phyloP scores from a whole-genome alignment of 2,329 filamentous ascomycete species.

The Talaromyces piceae region DNA sequence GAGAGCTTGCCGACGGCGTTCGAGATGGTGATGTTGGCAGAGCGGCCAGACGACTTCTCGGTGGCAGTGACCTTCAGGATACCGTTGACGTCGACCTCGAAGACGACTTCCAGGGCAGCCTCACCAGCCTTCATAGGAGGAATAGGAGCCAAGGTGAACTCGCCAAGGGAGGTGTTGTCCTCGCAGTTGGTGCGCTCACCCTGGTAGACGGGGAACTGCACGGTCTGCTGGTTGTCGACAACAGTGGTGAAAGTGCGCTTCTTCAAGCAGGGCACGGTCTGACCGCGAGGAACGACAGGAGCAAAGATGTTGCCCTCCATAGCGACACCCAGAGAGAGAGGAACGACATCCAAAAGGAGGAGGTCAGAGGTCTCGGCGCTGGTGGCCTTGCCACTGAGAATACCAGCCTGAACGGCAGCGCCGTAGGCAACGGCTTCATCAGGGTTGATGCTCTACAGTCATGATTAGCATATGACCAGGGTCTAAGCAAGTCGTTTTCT shows the following conservation, averaged over 20 bases:
- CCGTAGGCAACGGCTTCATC: slow-evolving; percentile 99
- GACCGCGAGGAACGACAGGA: slow-evolving; percentile 74
- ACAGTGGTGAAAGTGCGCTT: slow-evolving; percentile 82
- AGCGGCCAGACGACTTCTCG: slow-evolving; percentile 97
- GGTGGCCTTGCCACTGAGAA: slow-evolving; percentile 95
- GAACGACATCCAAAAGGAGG: slow-evolving; percentile 90
- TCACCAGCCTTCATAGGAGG: slow-evolving; percentile 87
- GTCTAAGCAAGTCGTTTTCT: too few species aligned
- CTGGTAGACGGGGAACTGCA: slow-evolving; percentile 90
- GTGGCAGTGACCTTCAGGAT: slow-evolving; percentile 99
- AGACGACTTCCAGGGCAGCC: slow-evolving; percentile 92
- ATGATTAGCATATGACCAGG: too few species aligned
- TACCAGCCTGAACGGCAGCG: slow-evolving; percentile 97
- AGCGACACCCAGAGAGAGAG: slow-evolving; percentile 93
- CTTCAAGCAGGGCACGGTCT: slow-evolving; percentile 72
- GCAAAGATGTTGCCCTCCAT: slow-evolving; percentile 99
- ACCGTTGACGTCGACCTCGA: slow-evolving; percentile 99
- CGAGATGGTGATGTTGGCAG: slow-evolving; percentile 98
- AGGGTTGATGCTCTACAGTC: slow-evolving; percentile 76
- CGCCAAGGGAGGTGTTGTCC: slow-evolving; percentile 95
- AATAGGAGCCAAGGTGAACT: slow-evolving; percentile 90
- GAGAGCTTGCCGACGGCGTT: slow-evolving; percentile 99
- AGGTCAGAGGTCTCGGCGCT: slow-evolving; percentile 92
- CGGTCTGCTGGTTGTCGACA: slow-evolving; percentile 62
- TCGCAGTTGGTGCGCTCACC: slow-evolving; percentile 97